Conservation (phyloP, 345 rosid species). For the Citrus maxima region DNA sequence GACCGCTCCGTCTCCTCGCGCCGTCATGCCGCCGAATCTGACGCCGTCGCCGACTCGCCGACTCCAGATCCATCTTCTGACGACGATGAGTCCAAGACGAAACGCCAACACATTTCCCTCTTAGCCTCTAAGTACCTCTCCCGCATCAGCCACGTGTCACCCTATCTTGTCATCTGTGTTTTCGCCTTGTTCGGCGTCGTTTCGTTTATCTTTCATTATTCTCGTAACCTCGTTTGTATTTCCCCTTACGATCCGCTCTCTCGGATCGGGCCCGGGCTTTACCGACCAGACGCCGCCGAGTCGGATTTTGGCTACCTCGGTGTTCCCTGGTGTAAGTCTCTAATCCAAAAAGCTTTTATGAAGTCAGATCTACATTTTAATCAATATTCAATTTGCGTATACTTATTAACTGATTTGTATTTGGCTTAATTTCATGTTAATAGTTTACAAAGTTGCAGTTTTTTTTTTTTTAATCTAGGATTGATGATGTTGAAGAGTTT, state of each 20-base stretch:
- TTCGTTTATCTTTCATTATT: slow-evolving; percentile 33
- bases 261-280: slow-evolving; percentile 68
- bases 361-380: slow-evolving; percentile 21
- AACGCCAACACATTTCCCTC: slow-evolving; percentile 51
- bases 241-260: slow-evolving; percentile 65
- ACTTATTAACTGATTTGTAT: neutral
- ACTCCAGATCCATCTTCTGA: neutral
- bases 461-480: neutral
- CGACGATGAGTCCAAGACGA: slow-evolving; percentile 65
- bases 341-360: neutral
- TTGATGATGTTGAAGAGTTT: no score
- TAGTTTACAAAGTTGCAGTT: neutral
- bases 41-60: slow-evolving; percentile 14
- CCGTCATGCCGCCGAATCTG: slow-evolving; percentile 26
- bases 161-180: slow-evolving; percentile 43
- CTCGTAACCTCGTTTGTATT: slow-evolving; percentile 66
- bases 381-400: neutral
- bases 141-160: slow-evolving; percentile 49
- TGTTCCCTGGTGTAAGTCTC: slow-evolving; percentile 98
- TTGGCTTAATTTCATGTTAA: neutral
- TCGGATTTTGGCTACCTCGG: slow-evolving; percentile 92
- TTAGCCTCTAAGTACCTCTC: slow-evolving; percentile 42
- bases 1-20: slow-evolving; percentile 63
- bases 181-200: slow-evolving; percentile 18
- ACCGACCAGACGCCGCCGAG: slow-evolving; percentile 72